These are phyloP conservation scores for Hygrophoropsis aurantiaca DNA, from an alignment of 768 basidiomycete species.

Conservation along the genomic window DNA sequence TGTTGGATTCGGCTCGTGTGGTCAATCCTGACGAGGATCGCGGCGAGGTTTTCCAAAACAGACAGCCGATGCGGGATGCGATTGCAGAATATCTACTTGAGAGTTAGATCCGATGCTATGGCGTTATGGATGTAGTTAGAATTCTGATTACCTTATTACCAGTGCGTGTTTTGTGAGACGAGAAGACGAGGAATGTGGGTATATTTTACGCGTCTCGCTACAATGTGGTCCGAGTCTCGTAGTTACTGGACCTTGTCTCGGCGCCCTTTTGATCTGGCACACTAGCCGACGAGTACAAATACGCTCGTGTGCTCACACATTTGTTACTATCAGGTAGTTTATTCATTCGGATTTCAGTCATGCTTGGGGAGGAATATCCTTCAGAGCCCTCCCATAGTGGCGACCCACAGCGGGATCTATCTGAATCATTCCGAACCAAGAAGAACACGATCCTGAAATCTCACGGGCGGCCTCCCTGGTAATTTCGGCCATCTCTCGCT, in stretches of 20 bases:
- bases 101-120: not conserved
- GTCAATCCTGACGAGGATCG: not conserved
- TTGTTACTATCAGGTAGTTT: too few species aligned
- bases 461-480: slow-evolving; percentile 88
- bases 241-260: not conserved
- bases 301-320: not conserved
- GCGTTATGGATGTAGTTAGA: too few species aligned
- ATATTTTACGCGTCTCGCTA: too few species aligned
- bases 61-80: slow-evolving; percentile 36
- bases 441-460: slow-evolving; percentile 81
- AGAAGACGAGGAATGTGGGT: not conserved
- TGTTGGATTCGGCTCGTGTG: not conserved
- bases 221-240: not conserved
- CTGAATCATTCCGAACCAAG: slow-evolving; percentile 32
- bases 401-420: slow-evolving; percentile 13
- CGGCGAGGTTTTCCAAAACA: slow-evolving; percentile 31
- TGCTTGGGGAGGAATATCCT: slow-evolving; percentile 27
- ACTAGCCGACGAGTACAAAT: slow-evolving; percentile 34
- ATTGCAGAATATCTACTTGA: slow-evolving; percentile 42
- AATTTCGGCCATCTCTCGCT: slow-evolving; percentile 10
- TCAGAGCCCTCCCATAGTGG: slow-evolving; percentile 18
- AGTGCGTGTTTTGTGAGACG: not conserved
- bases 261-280: not conserved
- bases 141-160: too few species aligned
- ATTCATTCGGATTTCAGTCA: not conserved